These are phyloP conservation scores for Boletus coccyginus DNA, from an alignment of 768 basidiomycete genomes.

Conservation along the genomic window DNA sequence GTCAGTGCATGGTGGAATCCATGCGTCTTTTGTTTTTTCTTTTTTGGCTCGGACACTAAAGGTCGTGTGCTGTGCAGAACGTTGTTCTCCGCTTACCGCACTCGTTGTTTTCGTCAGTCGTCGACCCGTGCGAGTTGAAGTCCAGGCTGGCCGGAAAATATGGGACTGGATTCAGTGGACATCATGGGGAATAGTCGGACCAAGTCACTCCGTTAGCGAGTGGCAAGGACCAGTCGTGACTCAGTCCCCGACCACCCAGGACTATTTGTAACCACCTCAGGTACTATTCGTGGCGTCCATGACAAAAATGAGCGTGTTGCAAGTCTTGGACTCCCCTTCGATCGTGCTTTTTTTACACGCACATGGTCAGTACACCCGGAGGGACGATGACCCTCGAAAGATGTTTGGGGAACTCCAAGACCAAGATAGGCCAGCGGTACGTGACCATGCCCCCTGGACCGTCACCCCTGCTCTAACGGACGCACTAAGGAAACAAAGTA, in stretches of 20 bases:
- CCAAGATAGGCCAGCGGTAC: not conserved
- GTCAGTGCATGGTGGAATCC: constrained; percentile 37
- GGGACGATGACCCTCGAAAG: not conserved
- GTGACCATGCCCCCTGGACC: constrained; percentile 3
- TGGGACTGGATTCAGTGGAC: not conserved
- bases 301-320: not conserved
- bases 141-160: not conserved
- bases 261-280: not conserved
- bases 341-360: not conserved
- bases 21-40: constrained; percentile 10
- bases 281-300: not conserved
- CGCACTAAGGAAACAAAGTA: not conserved
- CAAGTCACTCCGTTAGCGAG: not conserved
- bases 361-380: constrained; percentile 5
- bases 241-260: not conserved
- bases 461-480: not conserved
- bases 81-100: not conserved
- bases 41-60: not conserved
- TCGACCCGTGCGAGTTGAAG: not conserved
- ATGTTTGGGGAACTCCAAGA: not conserved
- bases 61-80: constrained; percentile 10
- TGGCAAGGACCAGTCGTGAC: not conserved
- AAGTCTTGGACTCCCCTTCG: not conserved
- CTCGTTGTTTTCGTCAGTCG: not conserved
- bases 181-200: not conserved